Evolutionary conservation across 257 asterid genomes (phyloP), one percentile per base, ranked within the genome.

Genomic region (Solanum pennellii): DNA sequence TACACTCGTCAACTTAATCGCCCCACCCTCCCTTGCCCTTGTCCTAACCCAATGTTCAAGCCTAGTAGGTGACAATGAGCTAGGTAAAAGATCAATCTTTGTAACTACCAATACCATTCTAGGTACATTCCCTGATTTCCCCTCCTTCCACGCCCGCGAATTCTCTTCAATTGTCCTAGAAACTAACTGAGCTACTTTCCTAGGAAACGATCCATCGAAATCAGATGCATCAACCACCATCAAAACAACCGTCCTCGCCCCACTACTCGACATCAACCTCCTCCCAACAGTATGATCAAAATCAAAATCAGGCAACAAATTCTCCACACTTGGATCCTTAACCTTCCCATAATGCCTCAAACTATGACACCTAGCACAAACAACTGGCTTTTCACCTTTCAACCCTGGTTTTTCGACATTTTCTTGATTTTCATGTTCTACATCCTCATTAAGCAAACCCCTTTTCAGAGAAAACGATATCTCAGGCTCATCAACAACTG

Each of bases 191-290:
- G 98, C 98, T 80, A 93, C 98, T 69, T 89, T 94, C 83, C 94
- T 95, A 39, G 99, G 97, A 87, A 97, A 97, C 0, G 99, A 95
- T 49, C 99, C 99, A 42, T 96, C 97, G 15, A 96, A 95, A 93
- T 96, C 99, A 1, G 95, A 88, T 8, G 94, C 99, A 88, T 97
- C 99, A 86, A 94, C 98, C 83, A 97, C 97, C 91, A 95, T 88
- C 72, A 96, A 87, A 44, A 95, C 94, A 86, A 96, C 95, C 47
- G 91, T 90, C 79, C 99, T 94, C 3, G 98, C 93, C 87, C 97
- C 96, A 37, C 88, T 87, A 31, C 86, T 66, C 5, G 96, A 95
- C 87, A 90, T 83, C 93, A 95, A 83, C 94, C 95, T 92, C 92
- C 92, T 93, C 75, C 99, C 98, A 79, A 95, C 96, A 66, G 99